These are phyloP conservation scores for Chlorella vulgaris DNA, from an alignment of 139 green algal species.

Conservation along the genomic window DNA sequence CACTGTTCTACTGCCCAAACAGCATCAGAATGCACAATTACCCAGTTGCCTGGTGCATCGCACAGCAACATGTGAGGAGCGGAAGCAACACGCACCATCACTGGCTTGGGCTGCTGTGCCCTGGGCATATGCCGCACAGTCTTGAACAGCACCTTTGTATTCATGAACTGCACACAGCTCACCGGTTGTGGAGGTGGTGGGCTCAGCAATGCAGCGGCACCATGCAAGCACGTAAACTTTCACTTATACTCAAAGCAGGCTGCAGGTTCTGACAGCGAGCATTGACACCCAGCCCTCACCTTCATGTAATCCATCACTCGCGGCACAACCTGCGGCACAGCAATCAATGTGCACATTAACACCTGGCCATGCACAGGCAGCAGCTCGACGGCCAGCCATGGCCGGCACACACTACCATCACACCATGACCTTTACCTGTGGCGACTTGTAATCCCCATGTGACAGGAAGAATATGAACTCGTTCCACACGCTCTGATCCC, in stretches of 20 bases:
- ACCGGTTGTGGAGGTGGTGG: neutral
- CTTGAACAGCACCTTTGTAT: conserved; percentile 41
- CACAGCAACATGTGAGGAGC: neutral
- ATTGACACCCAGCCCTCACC: neutral
- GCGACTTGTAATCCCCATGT: conserved; percentile 76
- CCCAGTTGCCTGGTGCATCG: neutral
- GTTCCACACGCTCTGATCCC: conserved; percentile 92
- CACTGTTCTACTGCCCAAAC: too few species aligned
- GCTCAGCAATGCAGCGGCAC: neutral
- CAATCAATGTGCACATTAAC: too few species aligned
- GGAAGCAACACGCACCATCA: conserved; percentile 55
- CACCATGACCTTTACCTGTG: conserved; percentile 62
- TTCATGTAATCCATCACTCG: conserved; percentile 19
- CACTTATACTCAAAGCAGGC: neutral
- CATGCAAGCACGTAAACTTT: neutral
- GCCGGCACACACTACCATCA: neutral
- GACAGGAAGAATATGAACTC: conserved; percentile 90
- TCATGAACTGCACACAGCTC: conserved; percentile 13
- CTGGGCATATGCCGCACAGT: conserved; percentile 60
- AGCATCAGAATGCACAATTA: neutral
- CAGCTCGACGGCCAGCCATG: neutral
- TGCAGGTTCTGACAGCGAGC: too few species aligned
- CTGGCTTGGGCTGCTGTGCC: conserved; percentile 49
- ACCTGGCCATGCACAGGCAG: neutral
- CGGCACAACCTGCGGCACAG: neutral